Evolutionary conservation across 1,139 yeast species (phyloP), one percentile per base, ranked within the genome.

Genomic region (Arxiozyma heterogenica): DNA sequence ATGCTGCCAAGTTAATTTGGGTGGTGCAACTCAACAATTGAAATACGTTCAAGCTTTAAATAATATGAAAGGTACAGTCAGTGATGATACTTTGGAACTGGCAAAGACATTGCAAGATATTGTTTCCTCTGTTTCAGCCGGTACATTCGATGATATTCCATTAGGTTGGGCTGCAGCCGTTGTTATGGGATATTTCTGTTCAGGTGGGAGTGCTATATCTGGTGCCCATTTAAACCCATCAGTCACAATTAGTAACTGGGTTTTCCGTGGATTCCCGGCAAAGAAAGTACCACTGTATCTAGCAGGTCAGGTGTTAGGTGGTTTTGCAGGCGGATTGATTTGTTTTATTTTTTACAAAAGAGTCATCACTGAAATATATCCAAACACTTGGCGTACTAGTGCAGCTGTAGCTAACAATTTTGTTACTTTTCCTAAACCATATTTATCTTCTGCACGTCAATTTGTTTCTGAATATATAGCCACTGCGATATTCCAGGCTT

Each of bases 111-210:
- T 64, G 43, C 57, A 57, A 49, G 54, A 59, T 49, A 27, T 59
- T 12, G 50, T 60, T 11, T 47, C 57, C 54, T 49, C 64, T 52
- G 50, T 69, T 38, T 55, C 61, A 4, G 70, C 71, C 38, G 81
- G 81, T 61, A 67, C 70, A 48, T 73, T 71, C 54, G 73, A 71
- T 50, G 70, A 74, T 23, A 67, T 77, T 54, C 73, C 76, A 9
- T 64, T 76, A 54, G 72, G 75, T 30, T 78, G 81, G 81, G 82
- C 79, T 49, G 70, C 76, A 44, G 81, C 79, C 1, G 80, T 76
- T 54, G 75, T 75, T 61, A 63, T 77, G 62, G 81, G 81, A 60
- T 75, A 69, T 61, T 64, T 66, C 53, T 64, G 67, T 21, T 70
- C 76, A 47, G 78, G 77, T 51, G 77, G 78, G 57, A 61, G 69